Evolutionary conservation across 2,329 filamentous ascomycete species (phyloP).

Genomic region (Trichoderma sp.): DNA sequence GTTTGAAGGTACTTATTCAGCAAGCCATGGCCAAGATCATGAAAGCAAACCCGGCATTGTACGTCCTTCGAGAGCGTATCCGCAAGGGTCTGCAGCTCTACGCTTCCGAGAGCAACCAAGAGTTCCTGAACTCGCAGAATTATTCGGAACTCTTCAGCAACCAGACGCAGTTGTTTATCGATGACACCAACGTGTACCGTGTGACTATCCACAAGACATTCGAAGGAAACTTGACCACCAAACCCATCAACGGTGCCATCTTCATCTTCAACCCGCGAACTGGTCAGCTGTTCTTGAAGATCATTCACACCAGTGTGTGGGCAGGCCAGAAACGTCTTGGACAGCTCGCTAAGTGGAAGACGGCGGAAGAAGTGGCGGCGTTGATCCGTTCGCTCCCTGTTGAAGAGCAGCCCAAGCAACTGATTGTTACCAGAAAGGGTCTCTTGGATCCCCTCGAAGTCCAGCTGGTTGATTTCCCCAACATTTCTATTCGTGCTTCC

Average conservation of each 20-base stretch:
- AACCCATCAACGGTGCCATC: conserved; percentile 98
- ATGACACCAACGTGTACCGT: conserved; percentile 98
- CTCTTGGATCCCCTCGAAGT: conserved; percentile 95
- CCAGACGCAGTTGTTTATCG: conserved; percentile 97
- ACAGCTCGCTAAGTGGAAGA: conserved; percentile 99
- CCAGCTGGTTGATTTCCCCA: conserved; percentile 95
- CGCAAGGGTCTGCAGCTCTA: conserved; percentile 97
- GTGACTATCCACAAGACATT: conserved; percentile 99
- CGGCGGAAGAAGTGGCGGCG: conserved; percentile 97
- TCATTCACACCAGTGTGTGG: conserved; percentile 99
- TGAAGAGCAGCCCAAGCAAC: conserved; percentile 97
- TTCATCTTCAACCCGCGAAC: conserved; percentile 99
- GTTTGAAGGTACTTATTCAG: conserved; percentile 90
- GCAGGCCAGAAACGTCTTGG: conserved; percentile 98
- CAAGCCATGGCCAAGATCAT: conserved; percentile 99
- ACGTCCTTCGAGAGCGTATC: conserved; percentile 95
- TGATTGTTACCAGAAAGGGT: conserved; percentile 97
- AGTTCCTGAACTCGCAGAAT: conserved; percentile 98
- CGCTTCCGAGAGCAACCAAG: conserved; percentile 97
- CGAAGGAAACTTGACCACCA: conserved; percentile 97
- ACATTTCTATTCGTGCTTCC: conserved; percentile 96
- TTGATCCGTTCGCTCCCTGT: conserved; percentile 92
- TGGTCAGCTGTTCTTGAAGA: conserved; percentile 96
- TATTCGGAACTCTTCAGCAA: conserved; percentile 99
- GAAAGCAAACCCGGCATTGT: conserved; percentile 97